Evolutionary conservation across 2,329 filamentous ascomycete genomes (phyloP).

Genomic region (Cercospora zeae-maydis): DNA sequence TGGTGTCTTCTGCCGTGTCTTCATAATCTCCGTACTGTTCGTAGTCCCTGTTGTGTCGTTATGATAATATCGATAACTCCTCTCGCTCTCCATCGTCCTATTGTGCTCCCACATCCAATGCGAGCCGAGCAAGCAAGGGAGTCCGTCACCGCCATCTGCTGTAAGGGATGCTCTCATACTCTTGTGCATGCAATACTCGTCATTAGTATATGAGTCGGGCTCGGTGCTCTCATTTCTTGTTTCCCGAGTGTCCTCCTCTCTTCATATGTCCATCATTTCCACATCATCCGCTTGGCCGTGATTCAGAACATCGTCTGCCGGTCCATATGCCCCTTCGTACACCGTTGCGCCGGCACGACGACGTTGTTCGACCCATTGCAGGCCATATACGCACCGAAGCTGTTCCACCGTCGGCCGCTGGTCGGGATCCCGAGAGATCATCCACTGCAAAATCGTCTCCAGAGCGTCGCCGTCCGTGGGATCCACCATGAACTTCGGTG

Average conservation of each 20-base stretch:
- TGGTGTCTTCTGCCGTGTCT: not conserved
- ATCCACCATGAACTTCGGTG: conserved; percentile 88
- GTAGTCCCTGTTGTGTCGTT: not conserved
- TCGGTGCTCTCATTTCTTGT: not conserved
- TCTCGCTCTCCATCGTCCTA: not conserved
- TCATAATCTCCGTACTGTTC: not conserved
- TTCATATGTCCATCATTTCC: conserved; percentile 59
- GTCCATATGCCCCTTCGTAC: conserved; percentile 94
- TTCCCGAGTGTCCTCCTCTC: not conserved
- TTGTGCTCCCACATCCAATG: not conserved
- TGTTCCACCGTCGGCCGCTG: conserved; percentile 72
- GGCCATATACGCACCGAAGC: conserved; percentile 67
- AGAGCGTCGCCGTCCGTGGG: conserved; percentile 68
- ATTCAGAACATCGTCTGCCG: conserved; percentile 60
- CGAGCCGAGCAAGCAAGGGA: not conserved
- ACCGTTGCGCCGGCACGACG: conserved; percentile 87
- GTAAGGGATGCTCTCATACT: conserved; percentile 10
- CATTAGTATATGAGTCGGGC: not conserved
- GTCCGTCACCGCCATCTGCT: not conserved
- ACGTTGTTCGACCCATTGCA: conserved; percentile 74
- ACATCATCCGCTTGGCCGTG: conserved; percentile 46
- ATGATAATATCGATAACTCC: not conserved
- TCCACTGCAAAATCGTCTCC: conserved; percentile 78
- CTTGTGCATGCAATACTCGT: not conserved
- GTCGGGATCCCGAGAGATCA: conserved; percentile 74